A percentile compares a stretch with the other conserved stretches of the same genome.
phyloP scores from a whole-genome alignment of 352 stramenopile species.

The Pythium aristosporum region DNA sequence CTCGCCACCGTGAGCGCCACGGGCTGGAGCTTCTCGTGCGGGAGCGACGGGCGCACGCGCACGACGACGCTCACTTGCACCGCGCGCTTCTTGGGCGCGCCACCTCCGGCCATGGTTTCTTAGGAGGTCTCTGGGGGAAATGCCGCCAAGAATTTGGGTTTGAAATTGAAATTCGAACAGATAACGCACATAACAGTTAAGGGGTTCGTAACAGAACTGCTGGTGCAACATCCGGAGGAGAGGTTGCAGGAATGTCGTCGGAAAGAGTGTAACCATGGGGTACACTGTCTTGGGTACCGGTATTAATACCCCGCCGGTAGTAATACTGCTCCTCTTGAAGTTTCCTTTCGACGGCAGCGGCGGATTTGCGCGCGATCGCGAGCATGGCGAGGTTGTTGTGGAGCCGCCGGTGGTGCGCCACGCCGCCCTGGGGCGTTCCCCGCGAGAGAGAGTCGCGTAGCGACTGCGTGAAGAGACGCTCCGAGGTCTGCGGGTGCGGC shows the following conservation, averaged over 20 bases:
- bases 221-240: neutral
- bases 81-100: constrained; percentile 22
- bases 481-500: constrained; percentile 30
- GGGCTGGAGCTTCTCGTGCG: constrained; percentile 30
- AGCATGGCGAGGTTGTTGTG: constrained; percentile 68
- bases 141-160: neutral
- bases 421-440: too few relatives aligned
- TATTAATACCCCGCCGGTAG: constrained; percentile 21
- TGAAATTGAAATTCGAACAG: constrained; percentile 7
- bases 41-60: constrained; percentile 36
- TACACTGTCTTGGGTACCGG: constrained; percentile 4
- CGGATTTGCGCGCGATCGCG: constrained; percentile 41
- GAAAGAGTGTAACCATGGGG: neutral
- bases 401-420: constrained; percentile 32
- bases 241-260: constrained; percentile 2
- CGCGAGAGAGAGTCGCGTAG: constrained; percentile 24
- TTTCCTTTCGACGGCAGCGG: constrained; percentile 14
- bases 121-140: neutral
- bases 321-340: constrained; percentile 17
- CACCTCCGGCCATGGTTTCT: neutral
- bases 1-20: constrained; percentile 25
- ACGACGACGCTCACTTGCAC: constrained; percentile 43
- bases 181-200: neutral
- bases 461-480: constrained; percentile 43
- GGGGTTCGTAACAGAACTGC: neutral